phyloP scores from a whole-genome alignment of 1,139 yeast genomes.

The Lodderomyces metapsilosis region DNA sequence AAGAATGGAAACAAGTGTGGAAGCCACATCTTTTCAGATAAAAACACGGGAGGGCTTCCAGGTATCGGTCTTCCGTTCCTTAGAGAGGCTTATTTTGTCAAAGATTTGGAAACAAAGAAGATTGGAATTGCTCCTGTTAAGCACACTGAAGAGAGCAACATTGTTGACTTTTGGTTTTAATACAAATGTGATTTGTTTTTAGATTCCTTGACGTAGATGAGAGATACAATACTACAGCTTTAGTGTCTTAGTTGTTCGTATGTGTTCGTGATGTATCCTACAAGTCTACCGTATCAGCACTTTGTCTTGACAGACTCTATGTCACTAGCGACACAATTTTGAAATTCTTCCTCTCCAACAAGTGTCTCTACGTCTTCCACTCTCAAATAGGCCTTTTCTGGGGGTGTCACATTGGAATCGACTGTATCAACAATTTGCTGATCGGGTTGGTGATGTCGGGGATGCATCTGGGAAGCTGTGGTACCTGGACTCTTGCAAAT shows the following conservation, averaged over 20 bases:
- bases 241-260: too few relatives aligned
- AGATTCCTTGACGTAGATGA: too few relatives aligned
- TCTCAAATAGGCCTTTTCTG: constrained; percentile 3
- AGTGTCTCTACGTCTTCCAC: constrained; percentile 4
- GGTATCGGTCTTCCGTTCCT: constrained; percentile 33
- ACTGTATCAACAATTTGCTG: too few relatives aligned
- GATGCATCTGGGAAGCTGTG: too few relatives aligned
- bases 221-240: too few relatives aligned
- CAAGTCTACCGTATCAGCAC: too few relatives aligned
- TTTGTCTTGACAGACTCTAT: constrained; percentile 5
- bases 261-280: too few relatives aligned
- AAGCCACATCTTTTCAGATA: background rate
- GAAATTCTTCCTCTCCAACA: background rate
- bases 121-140: constrained; percentile 7
- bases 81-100: constrained; percentile 41
- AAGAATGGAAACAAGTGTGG: background rate
- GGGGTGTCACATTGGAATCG: background rate
- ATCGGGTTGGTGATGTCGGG: too few relatives aligned
- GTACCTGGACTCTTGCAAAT: too few relatives aligned
- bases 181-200: too few relatives aligned
- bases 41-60: background rate
- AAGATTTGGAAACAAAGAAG: constrained; percentile 16
- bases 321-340: background rate
- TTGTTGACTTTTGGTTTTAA: constrained; percentile 8
- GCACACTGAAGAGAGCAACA: constrained; percentile 1